These are phyloP conservation scores for Penicillium antarcticum DNA, from an alignment of 495 filamentous ascomycete genomes.

Conservation along the genomic window DNA sequence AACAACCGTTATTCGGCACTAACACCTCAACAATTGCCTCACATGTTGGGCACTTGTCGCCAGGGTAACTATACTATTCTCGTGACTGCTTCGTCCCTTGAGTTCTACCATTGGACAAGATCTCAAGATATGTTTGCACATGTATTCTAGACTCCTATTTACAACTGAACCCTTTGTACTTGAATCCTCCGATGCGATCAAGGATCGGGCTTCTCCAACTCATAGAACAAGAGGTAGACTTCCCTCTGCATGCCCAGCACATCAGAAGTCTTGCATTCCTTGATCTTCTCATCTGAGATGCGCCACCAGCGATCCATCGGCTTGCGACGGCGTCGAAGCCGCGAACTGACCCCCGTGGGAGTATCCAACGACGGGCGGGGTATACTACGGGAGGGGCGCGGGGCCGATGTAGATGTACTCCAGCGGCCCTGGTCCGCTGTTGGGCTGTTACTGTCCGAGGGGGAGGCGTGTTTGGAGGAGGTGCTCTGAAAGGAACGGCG, in stretches of 20 bases:
- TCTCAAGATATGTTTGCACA: no score
- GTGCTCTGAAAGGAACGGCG: conserved; percentile 37
- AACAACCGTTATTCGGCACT: no score
- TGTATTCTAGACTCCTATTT: no score
- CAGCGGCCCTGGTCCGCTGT: conserved; percentile 24
- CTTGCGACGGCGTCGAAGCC: conserved; percentile 55
- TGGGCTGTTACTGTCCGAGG: conserved; percentile 27
- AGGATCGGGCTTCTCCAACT: conserved; percentile 56
- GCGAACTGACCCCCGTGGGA: conserved; percentile 20
- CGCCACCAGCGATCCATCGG: conserved; percentile 87
- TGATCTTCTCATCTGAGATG: conserved; percentile 96
- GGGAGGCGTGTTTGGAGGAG: conserved; percentile 25
- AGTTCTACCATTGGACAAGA: no score
- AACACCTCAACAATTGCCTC: no score
- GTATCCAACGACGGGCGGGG: conserved; percentile 23
- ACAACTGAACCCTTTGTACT: background rate
- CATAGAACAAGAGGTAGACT: conserved; percentile 96
- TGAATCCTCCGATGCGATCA: background rate
- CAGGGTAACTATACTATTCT: no score
- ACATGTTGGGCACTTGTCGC: no score
- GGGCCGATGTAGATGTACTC: conserved; percentile 28
- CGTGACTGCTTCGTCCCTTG: no score
- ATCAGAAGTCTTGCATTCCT: conserved; percentile 86
- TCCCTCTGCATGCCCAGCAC: conserved; percentile 92
- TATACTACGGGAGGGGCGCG: conserved; percentile 23